phyloP scores from a whole-genome alignment of 495 filamentous ascomycete species.

The Aspergillus panamensis region DNA sequence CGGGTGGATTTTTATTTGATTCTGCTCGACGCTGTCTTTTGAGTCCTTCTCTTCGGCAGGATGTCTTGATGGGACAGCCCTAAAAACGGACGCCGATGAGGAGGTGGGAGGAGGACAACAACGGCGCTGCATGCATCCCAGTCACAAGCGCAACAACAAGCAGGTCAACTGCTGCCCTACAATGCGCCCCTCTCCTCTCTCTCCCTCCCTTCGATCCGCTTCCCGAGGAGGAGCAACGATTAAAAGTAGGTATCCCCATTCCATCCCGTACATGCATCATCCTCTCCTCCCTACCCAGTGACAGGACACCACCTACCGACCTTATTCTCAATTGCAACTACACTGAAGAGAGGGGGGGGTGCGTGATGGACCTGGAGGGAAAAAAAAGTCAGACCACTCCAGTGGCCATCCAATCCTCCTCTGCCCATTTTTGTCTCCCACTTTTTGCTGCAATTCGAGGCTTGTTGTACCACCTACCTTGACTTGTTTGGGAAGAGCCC shows the following conservation, averaged over 20 bases:
- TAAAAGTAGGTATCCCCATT: not conserved
- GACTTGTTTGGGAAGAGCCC: slow-evolving; percentile 9
- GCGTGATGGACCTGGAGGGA: not conserved
- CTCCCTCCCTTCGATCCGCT: slow-evolving; percentile 6
- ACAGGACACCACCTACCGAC: not conserved
- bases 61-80: slow-evolving; percentile 2
- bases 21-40: not conserved
- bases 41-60: not conserved
- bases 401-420: slow-evolving; percentile 3
- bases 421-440: not conserved
- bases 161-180: not conserved
- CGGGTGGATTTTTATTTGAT: not conserved
- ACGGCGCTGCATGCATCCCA: slow-evolving; percentile 19
- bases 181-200: slow-evolving; percentile 3
- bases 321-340: slow-evolving; percentile 8
- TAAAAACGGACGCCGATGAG: not conserved
- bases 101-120: slow-evolving; percentile 11
- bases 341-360: not conserved
- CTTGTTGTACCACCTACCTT: slow-evolving; percentile 14
- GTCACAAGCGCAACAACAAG: slow-evolving; percentile 16
- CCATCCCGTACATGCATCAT: slow-evolving; percentile 4
- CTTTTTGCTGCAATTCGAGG: slow-evolving; percentile 9
- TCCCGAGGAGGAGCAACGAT: slow-evolving; percentile 6
- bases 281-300: too few species aligned
- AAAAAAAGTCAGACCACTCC: slow-evolving; percentile 8